These are phyloP conservation scores for Asparagopsis taxiformis DNA, from an alignment of 31 red algal genomes.

Conservation along the genomic window DNA sequence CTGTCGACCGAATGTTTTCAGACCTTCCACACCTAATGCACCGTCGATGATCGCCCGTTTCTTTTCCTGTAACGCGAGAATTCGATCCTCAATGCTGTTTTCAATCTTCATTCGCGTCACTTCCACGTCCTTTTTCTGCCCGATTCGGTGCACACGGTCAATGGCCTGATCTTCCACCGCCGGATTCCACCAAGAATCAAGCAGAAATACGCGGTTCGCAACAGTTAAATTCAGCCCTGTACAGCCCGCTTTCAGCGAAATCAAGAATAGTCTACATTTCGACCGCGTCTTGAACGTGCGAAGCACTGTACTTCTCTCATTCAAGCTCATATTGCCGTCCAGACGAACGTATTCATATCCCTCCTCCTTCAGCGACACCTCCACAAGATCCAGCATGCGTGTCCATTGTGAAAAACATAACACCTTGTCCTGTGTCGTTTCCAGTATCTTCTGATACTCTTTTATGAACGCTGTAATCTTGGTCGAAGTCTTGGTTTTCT, in stretches of 20 bases:
- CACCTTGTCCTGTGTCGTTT: slow-evolving; percentile 47
- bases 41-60: slow-evolving; percentile 49
- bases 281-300: slow-evolving; percentile 30
- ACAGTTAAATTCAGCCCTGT: slow-evolving; percentile 60
- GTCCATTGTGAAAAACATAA: slow-evolving; percentile 78
- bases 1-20: slow-evolving; percentile 44
- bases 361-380: slow-evolving; percentile 23
- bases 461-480: slow-evolving; percentile 59
- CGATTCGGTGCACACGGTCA: slow-evolving; percentile 79
- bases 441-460: slow-evolving; percentile 15
- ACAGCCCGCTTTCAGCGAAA: slow-evolving; percentile 46
- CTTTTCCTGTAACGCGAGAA: slow-evolving; percentile 51
- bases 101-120: slow-evolving; percentile 57
- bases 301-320: slow-evolving; percentile 31
- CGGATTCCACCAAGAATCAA: slow-evolving; percentile 83
- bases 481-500: slow-evolving; percentile 24
- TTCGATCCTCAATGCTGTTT: slow-evolving; percentile 64
- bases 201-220: slow-evolving; percentile 62
- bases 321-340: slow-evolving; percentile 50
- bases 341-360: slow-evolving; percentile 46
- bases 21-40: slow-evolving; percentile 52
- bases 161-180: slow-evolving; percentile 76
- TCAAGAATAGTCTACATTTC: slow-evolving; percentile 42
- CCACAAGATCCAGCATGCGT: slow-evolving; percentile 69
- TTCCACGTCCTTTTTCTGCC: slow-evolving; percentile 58